These are phyloP conservation scores for Phytopythium ostracodes DNA, from an alignment of 352 stramenopile genomes.

Conservation along the genomic window DNA sequence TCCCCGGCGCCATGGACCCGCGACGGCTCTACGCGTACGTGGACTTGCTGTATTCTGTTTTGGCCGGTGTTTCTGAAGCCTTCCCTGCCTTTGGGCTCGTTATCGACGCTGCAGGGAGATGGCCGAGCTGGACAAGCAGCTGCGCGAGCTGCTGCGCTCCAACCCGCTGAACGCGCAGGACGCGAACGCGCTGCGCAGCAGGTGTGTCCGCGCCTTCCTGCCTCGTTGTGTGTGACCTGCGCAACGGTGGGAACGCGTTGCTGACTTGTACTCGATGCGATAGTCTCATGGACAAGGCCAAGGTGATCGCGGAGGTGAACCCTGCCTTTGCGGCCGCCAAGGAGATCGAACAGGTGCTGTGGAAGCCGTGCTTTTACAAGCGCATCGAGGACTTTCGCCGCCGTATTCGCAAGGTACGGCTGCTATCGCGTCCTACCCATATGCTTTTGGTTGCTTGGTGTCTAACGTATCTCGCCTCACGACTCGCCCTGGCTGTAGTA, in stretches of 20 bases:
- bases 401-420: slow-evolving; percentile 64
- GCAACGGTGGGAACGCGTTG: too few species aligned
- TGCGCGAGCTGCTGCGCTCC: slow-evolving; percentile 63
- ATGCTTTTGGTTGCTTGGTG: too few species aligned
- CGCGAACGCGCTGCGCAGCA: slow-evolving; percentile 49
- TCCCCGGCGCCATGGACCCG: slow-evolving; percentile 3
- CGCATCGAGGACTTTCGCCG: slow-evolving; percentile 88
- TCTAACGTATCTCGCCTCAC: too few species aligned
- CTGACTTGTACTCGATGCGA: not conserved
- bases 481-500: slow-evolving; percentile 24
- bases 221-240: too few species aligned
- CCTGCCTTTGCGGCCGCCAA: slow-evolving; percentile 54
- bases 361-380: slow-evolving; percentile 91
- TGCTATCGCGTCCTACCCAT: too few species aligned
- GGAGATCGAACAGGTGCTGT: slow-evolving; percentile 80
- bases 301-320: slow-evolving; percentile 33
- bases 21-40: slow-evolving; percentile 8
- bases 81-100: too few species aligned
- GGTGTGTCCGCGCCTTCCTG: too few species aligned
- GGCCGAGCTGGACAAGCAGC: slow-evolving; percentile 62
- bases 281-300: slow-evolving; percentile 52
- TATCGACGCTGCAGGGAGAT: slow-evolving; percentile 64
- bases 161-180: slow-evolving; percentile 60
- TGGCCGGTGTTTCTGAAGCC: too few species aligned
- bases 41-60: too few species aligned